phyloP scores from a whole-genome alignment of 2,329 filamentous ascomycete genomes.

The Berkeleyomyces rouxiae region DNA sequence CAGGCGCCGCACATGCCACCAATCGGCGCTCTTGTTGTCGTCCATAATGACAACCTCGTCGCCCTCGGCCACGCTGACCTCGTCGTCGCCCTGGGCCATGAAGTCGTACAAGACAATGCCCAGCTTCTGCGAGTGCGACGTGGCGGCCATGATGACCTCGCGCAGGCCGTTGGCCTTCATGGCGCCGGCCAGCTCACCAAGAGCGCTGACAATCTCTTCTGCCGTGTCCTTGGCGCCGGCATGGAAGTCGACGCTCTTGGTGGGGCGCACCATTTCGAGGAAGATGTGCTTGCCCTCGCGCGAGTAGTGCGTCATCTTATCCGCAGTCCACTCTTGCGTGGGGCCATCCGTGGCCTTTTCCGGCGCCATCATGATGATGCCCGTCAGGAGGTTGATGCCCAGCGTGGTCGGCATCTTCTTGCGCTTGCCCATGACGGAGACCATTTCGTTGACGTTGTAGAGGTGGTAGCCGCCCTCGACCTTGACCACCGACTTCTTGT shows the following conservation, averaged over 20 bases:
- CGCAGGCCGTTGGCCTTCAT: conserved; percentile 66
- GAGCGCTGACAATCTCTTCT: conserved; percentile 71
- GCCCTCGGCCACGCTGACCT: conserved; percentile 77
- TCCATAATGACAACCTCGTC: conserved; percentile 87
- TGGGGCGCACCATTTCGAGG: conserved; percentile 77
- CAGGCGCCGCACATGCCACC: conserved; percentile 87
- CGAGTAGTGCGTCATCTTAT: conserved; percentile 93
- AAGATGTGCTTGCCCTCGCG: conserved; percentile 98
- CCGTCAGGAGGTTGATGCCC: conserved; percentile 80
- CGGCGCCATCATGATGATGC: conserved; percentile 77
- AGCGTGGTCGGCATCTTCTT: conserved; percentile 98
- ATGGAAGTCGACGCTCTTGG: conserved; percentile 91
- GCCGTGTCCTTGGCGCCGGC: conserved; percentile 95
- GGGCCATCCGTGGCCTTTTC: conserved; percentile 70
- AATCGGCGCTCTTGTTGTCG: conserved; percentile 84
- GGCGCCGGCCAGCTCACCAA: conserved; percentile 80
- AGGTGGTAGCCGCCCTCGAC: conserved; percentile 57
- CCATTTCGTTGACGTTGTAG: conserved; percentile 96
- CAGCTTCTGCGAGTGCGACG: conserved; percentile 55
- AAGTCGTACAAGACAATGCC: conserved; percentile 88
- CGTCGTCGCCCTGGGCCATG: conserved; percentile 88
- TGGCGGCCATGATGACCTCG: conserved; percentile 71
- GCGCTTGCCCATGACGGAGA: conserved; percentile 88
- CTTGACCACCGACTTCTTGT: conserved; percentile 23
- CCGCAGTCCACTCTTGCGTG: conserved; percentile 82